Evolutionary conservation across 495 filamentous ascomycete species (phyloP), one percentile per base, ranked within the genome.

Genomic region (Hypoxylon fuscum): DNA sequence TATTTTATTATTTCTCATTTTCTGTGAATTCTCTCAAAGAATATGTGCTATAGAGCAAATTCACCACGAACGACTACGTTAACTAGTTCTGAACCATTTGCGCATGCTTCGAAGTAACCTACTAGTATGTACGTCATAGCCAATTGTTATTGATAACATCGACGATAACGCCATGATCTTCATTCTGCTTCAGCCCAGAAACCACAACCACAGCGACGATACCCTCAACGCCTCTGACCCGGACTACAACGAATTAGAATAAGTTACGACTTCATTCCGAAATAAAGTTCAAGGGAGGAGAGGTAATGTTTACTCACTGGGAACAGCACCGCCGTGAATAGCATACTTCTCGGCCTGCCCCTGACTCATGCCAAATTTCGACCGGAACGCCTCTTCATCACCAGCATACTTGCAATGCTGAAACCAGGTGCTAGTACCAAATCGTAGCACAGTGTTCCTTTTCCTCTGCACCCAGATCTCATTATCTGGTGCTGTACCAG

Each of bases 111-210:
- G 8, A 27, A 27, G 25, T n/a, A n/a, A n/a, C n/a, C 25, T 8
- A 27, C 25, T 27, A 27, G 32, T 6, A 35, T 10, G 9, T 44
- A 35, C 23, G 6, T 64, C 20, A 68, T 52, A 43, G 44, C 72
- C 72, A 77, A 42, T 76, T 79, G 50, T 84, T 81, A 62, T 75
- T 73, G 35, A 93, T 74, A 6, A 83, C 83, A 71, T 90, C 85
- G 1, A 89, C 82, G 58, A 92, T 83, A 40, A 92, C 84, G 34
- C 82, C 82, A 77, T 94, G 90, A 74, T 92, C 89, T 72, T 92
- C 83, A 71, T 90, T 82, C 74, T 91, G 88, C 77, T 85, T 87
- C 74, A 93, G 74, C 46, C 90, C 90, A 71, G 85, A 88, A 9
- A 93, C 88, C 15, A 92, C 87, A 38, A 91, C 82, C 2, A 90